Evolutionary conservation across 1,284 basidiomycete genomes (phyloP).

Genomic region (Ganoderma meredithae): DNA sequence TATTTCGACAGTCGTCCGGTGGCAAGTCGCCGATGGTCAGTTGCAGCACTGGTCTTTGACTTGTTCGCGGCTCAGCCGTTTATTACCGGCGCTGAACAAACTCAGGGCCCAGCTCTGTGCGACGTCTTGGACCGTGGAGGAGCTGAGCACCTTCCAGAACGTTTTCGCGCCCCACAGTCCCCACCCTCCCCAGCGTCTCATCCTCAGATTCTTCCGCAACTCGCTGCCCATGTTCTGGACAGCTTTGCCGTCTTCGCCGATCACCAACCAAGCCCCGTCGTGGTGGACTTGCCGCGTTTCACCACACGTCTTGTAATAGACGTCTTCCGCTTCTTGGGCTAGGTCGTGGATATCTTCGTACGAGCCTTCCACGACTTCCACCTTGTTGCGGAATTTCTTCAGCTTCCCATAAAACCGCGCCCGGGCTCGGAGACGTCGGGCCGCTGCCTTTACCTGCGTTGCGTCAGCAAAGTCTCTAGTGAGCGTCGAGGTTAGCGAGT

Average conservation of each 20-base stretch:
- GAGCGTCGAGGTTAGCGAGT: not conserved
- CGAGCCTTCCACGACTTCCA: not conserved
- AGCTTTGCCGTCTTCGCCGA: not conserved
- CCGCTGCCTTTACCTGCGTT: not conserved
- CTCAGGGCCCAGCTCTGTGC: not conserved
- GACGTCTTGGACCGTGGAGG: not conserved
- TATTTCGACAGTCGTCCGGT: not conserved
- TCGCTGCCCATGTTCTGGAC: not conserved
- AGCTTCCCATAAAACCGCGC: not conserved
- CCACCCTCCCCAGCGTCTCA: not conserved
- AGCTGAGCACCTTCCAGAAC: not conserved
- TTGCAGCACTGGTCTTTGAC: not conserved
- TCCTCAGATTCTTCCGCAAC: not conserved
- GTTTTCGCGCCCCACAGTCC: not conserved
- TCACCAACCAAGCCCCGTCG: not conserved
- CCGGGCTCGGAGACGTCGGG: not conserved
- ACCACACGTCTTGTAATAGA: constrained; percentile 2
- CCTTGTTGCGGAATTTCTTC: not conserved
- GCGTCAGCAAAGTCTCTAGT: not conserved
- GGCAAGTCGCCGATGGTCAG: not conserved
- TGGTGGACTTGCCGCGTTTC: constrained; percentile 2
- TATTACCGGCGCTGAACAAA: not conserved
- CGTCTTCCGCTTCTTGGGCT: constrained; percentile 3
- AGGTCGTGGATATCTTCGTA: not conserved
- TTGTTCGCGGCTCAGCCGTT: not conserved